Conservation (phyloP, 2,329 filamentous ascomycete species). For the Scleromitrula shiraiana region DNA sequence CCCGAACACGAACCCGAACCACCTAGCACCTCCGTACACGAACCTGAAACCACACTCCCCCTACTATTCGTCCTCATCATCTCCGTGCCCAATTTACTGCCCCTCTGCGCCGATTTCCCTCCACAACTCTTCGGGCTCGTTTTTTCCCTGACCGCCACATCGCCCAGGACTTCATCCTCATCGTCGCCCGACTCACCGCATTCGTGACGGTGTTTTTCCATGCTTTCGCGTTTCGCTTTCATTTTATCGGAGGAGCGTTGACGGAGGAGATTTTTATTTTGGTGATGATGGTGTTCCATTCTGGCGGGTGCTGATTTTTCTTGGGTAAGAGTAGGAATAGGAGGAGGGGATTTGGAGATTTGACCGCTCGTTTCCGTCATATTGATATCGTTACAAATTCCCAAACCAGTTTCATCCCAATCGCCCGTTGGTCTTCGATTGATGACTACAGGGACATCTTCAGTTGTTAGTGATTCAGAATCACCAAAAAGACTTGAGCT, state of each 20-base stretch:
- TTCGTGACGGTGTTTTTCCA: constrained; percentile 66
- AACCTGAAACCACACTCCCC: constrained; percentile 55
- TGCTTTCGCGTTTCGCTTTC: constrained; percentile 63
- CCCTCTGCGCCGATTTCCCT: constrained; percentile 50
- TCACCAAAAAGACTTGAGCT: constrained; percentile 85
- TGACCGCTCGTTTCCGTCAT: constrained; percentile 29
- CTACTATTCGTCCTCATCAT: constrained; percentile 98
- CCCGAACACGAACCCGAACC: too few species aligned
- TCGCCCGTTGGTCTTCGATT: constrained; percentile 67
- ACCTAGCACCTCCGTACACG: constrained; percentile 10
- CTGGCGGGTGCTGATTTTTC: constrained; percentile 58
- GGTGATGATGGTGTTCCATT: constrained; percentile 40
- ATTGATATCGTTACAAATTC: constrained; percentile 57
- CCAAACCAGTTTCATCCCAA: constrained; percentile 71
- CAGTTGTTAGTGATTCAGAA: constrained; percentile 66
- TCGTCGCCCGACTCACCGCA: constrained; percentile 86
- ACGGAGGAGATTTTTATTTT: constrained; percentile 36
- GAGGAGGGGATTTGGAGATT: constrained; percentile 37
- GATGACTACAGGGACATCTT: constrained; percentile 70
- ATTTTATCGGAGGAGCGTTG: constrained; percentile 67
- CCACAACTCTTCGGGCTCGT: constrained; percentile 39
- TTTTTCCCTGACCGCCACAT: constrained; percentile 34
- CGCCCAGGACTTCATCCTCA: constrained; percentile 83
- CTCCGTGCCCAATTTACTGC: constrained; percentile 86
- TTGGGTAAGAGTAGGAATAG: constrained; percentile 49